phyloP scores from a whole-genome alignment of 257 asterid species.

The Nicotiana obtusifolia region DNA sequence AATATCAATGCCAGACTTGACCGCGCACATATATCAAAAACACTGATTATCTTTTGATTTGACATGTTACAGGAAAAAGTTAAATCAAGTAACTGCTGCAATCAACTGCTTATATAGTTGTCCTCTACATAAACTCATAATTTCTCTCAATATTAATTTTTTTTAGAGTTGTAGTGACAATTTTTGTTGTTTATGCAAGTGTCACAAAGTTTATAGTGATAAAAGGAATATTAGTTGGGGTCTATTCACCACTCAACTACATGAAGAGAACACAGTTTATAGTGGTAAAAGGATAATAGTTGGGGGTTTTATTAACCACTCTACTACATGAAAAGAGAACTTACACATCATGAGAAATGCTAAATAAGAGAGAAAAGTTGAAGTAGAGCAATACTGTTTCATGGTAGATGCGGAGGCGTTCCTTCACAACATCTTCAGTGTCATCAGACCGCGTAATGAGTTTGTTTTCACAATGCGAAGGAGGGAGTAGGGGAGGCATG shows the following conservation, averaged over 20 bases:
- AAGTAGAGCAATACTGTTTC: constrained; percentile 47
- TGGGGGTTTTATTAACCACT: background rate
- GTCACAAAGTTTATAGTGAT: background rate
- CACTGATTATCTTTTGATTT: background rate
- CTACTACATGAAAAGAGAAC: background rate
- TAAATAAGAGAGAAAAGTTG: background rate
- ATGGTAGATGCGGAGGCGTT: constrained; percentile 68
- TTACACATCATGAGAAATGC: background rate
- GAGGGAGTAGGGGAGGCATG: constrained; percentile 99
- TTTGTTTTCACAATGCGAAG: constrained; percentile 75
- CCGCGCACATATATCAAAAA: background rate
- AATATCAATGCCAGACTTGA: background rate
- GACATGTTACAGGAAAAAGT: background rate
- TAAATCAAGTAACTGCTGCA: background rate
- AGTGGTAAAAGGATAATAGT: background rate
- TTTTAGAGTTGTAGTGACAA: background rate
- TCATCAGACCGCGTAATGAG: constrained; percentile 79
- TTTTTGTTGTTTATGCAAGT: background rate
- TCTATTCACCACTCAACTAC: background rate
- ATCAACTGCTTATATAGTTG: background rate
- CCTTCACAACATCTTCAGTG: constrained; percentile 78
- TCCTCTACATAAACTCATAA: background rate
- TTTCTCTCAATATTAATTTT: background rate
- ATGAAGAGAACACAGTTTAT: background rate
- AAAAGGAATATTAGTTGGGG: background rate